Percentiles rank a stretch among this genome's conserved stretches.
These are phyloP conservation scores for Moniliella sp. DNA, from an alignment of 1,284 basidiomycete species.

Conservation along the genomic window DNA sequence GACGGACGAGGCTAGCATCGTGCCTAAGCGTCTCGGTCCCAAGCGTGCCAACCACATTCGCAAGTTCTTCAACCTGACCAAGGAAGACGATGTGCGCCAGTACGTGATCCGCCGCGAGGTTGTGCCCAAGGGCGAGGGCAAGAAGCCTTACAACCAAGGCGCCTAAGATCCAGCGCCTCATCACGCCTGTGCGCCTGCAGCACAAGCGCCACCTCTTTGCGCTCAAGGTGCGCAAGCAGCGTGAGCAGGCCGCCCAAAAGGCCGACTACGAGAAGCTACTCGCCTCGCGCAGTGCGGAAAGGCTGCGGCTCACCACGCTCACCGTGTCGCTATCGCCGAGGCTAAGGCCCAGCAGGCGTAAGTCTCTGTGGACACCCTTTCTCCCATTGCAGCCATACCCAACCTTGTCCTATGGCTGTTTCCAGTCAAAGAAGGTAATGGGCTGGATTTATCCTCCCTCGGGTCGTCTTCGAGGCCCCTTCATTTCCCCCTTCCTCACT, in stretches of 20 bases:
- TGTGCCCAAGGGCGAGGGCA: conserved; percentile 69
- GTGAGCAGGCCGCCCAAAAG: conserved; percentile 83
- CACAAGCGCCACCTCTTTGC: conserved; percentile 78
- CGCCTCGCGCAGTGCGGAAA: conserved; percentile 74
- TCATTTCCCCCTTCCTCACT: too few relatives aligned
- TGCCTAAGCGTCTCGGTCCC: conserved; percentile 84
- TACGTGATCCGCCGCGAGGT: conserved; percentile 69
- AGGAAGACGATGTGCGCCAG: conserved; percentile 93
- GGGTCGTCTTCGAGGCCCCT: too few relatives aligned
- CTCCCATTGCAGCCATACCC: too few relatives aligned
- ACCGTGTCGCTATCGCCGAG: too few relatives aligned
- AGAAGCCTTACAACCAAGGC: conserved; percentile 96
- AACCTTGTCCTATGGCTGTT: too few relatives aligned
- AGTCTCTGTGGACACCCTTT: too few relatives aligned
- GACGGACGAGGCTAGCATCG: conserved; percentile 54
- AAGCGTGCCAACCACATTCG: conserved; percentile 55
- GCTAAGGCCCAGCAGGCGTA: too few relatives aligned
- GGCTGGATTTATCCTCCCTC: too few relatives aligned
- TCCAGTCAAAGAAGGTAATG: too few relatives aligned
- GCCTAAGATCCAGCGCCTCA: conserved; percentile 48
- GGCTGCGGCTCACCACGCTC: conserved; percentile 45
- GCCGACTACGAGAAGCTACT: conserved; percentile 54
- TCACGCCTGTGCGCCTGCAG: conserved; percentile 83
- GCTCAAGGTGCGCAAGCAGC: conserved; percentile 68
- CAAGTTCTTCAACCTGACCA: conserved; percentile 88